Evolutionary conservation across 768 basidiomycete species (phyloP).

Genomic region (Serendipita sp.): DNA sequence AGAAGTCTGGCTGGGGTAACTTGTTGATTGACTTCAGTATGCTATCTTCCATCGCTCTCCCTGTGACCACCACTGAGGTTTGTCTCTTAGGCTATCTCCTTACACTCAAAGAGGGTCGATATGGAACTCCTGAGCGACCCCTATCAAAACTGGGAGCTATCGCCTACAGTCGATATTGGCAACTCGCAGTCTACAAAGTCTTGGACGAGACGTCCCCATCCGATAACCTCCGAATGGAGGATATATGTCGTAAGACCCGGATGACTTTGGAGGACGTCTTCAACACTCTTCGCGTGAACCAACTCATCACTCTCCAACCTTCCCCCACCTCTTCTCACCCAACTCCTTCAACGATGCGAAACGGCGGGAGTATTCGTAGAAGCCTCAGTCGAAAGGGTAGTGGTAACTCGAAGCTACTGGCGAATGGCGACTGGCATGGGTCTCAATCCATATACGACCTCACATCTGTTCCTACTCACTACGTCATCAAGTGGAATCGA

Average conservation of each 20-base stretch:
- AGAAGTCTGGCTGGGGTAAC: conserved; percentile 93
- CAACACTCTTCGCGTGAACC: conserved; percentile 38
- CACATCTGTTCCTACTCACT: conserved; percentile 39
- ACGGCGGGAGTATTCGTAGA: conserved; percentile 30
- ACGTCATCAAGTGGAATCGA: conserved; percentile 61
- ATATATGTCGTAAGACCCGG: conserved; percentile 70
- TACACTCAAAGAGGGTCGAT: conserved; percentile 82
- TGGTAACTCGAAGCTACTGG: conserved; percentile 14
- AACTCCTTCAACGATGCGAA: conserved; percentile 57
- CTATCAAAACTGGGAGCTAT: conserved; percentile 83
- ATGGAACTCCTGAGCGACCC: conserved; percentile 92
- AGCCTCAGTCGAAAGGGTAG: neutral
- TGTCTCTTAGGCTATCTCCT: conserved; percentile 65
- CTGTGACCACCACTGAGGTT: neutral
- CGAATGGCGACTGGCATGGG: conserved; percentile 20
- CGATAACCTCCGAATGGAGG: conserved; percentile 21
- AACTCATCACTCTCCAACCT: conserved; percentile 17
- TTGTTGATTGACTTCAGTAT: conserved; percentile 95
- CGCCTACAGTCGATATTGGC: conserved; percentile 96
- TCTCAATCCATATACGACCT: conserved; percentile 44
- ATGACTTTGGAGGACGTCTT: conserved; percentile 87
- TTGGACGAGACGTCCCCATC: conserved; percentile 20
- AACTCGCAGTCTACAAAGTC: conserved; percentile 48
- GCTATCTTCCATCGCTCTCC: conserved; percentile 22
- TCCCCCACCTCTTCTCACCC: conserved; percentile 38